Evolutionary conservation across 2,329 filamentous ascomycete genomes (phyloP).

Genomic region (Cladosporium sp.): DNA sequence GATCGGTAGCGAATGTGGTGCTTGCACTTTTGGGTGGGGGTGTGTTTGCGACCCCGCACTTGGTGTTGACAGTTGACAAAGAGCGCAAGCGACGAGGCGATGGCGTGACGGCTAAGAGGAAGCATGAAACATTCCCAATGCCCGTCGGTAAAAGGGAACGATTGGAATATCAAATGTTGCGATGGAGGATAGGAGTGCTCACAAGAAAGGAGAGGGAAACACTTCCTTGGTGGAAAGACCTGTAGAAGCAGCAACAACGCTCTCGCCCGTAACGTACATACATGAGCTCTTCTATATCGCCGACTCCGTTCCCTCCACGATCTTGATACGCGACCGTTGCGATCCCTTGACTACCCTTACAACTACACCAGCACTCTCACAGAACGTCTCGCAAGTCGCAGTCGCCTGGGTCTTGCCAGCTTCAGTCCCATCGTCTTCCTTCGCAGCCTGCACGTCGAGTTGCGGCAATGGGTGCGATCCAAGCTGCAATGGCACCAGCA

Average conservation of each 20-base stretch:
- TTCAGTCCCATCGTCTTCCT: constrained; percentile 46
- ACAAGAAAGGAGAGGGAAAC: background rate
- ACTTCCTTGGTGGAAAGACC: background rate
- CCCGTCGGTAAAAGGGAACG: background rate
- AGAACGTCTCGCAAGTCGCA: constrained; percentile 70
- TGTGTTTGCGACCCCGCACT: background rate
- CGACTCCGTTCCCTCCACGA: constrained; percentile 9
- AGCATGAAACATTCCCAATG: background rate
- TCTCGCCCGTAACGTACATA: background rate
- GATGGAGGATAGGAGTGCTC: background rate
- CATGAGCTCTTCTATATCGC: background rate
- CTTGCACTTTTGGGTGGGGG: background rate
- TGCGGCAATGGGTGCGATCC: constrained; percentile 76
- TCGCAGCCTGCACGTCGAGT: constrained; percentile 68
- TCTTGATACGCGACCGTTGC: constrained; percentile 5
- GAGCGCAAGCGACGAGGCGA: background rate
- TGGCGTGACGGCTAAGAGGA: background rate
- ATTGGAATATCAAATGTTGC: background rate
- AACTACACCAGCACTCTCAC: constrained; percentile 73
- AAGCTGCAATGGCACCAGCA: constrained; percentile 77
- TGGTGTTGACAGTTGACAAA: background rate
- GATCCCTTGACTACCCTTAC: constrained; percentile 70
- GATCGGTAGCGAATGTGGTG: background rate
- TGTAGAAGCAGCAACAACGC: background rate
- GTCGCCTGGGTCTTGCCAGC: constrained; percentile 21